Percentiles rank a stretch among this genome's conserved stretches.
phyloP scores from a whole-genome alignment of 2,329 filamentous ascomycete genomes.

The Talaromyces sp. region DNA sequence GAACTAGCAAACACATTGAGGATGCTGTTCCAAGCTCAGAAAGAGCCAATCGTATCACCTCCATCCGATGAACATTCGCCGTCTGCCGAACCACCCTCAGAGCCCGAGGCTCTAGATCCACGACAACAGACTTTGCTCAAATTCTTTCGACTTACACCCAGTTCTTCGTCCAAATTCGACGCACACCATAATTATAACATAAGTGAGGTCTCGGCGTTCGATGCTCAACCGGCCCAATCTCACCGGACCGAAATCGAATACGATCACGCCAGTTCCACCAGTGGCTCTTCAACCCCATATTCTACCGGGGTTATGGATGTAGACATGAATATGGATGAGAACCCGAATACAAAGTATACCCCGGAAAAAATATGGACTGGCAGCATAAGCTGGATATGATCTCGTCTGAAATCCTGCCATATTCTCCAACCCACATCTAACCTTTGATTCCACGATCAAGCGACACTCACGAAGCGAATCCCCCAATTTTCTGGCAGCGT shows the following conservation, averaged over 20 bases:
- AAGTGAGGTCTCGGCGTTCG: background rate
- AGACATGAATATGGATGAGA: slow-evolving; percentile 33
- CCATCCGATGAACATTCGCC: slow-evolving; percentile 29
- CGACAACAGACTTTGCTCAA: slow-evolving; percentile 40
- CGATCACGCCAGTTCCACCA: slow-evolving; percentile 20
- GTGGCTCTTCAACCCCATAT: slow-evolving; percentile 25
- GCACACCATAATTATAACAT: slow-evolving; percentile 24
- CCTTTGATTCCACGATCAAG: background rate
- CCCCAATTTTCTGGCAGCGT: background rate
- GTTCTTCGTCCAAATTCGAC: slow-evolving; percentile 21
- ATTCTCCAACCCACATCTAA: background rate
- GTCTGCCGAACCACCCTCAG: slow-evolving; percentile 24
- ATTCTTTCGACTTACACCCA: slow-evolving; percentile 36
- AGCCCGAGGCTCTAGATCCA: slow-evolving; percentile 32
- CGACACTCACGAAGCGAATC: slow-evolving; percentile 9
- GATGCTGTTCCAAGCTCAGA: slow-evolving; percentile 42
- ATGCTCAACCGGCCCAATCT: slow-evolving; percentile 8
- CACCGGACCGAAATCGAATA: slow-evolving; percentile 18
- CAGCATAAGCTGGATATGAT: slow-evolving; percentile 33
- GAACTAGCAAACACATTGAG: slow-evolving; percentile 40
- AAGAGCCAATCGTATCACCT: slow-evolving; percentile 27
- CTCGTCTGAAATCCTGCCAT: background rate
- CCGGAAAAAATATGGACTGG: slow-evolving; percentile 28
- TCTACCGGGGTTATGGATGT: slow-evolving; percentile 21
- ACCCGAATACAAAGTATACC: slow-evolving; percentile 14